A percentile compares a stretch with the other conserved stretches of the same genome.
Conservation (phyloP, 2,329 filamentous ascomycete genomes). For the Fusarium guadeloupense region DNA sequence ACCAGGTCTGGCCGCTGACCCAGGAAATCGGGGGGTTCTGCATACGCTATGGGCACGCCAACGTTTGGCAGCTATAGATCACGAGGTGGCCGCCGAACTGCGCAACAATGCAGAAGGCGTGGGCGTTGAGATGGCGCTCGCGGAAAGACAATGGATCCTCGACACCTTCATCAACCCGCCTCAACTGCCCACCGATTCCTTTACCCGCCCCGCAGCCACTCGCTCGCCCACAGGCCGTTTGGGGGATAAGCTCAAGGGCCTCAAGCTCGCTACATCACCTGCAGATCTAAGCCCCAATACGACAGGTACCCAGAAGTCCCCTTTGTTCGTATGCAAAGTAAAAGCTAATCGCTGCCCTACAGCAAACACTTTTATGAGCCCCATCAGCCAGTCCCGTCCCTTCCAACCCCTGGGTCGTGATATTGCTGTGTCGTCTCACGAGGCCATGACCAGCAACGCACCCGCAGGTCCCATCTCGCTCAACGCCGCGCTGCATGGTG, state of each 20-base stretch:
- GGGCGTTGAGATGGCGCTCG: slow-evolving; percentile 82
- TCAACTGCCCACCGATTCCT: slow-evolving; percentile 28
- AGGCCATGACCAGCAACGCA: slow-evolving; percentile 42
- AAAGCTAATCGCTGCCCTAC: slow-evolving; percentile 8
- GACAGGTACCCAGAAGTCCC: slow-evolving; percentile 54
- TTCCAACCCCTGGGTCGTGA: slow-evolving; percentile 46
- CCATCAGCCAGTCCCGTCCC: slow-evolving; percentile 47
- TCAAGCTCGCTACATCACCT: slow-evolving; percentile 79
- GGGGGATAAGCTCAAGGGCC: slow-evolving; percentile 80
- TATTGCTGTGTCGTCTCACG: slow-evolving; percentile 50
- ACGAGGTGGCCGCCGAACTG: slow-evolving; percentile 79
- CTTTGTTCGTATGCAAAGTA: slow-evolving; percentile 19
- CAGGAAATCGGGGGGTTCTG: slow-evolving; percentile 81
- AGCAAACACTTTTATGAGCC: slow-evolving; percentile 51
- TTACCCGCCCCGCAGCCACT: slow-evolving; percentile 61
- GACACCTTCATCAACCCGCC: slow-evolving; percentile 68
- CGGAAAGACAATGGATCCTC: slow-evolving; percentile 87
- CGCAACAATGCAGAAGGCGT: slow-evolving; percentile 81
- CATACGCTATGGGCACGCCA: slow-evolving; percentile 93
- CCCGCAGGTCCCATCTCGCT: slow-evolving; percentile 46
- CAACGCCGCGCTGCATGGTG: slow-evolving; percentile 45
- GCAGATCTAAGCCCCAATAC: slow-evolving; percentile 66
- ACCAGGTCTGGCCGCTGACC: slow-evolving; percentile 74
- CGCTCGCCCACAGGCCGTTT: slow-evolving; percentile 74
- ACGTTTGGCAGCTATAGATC: slow-evolving; percentile 76